A percentile compares a stretch with the other conserved stretches of the same genome.
Evolutionary conservation across 2,329 filamentous ascomycete species (phyloP).

Genomic region (Alternaria dauci): DNA sequence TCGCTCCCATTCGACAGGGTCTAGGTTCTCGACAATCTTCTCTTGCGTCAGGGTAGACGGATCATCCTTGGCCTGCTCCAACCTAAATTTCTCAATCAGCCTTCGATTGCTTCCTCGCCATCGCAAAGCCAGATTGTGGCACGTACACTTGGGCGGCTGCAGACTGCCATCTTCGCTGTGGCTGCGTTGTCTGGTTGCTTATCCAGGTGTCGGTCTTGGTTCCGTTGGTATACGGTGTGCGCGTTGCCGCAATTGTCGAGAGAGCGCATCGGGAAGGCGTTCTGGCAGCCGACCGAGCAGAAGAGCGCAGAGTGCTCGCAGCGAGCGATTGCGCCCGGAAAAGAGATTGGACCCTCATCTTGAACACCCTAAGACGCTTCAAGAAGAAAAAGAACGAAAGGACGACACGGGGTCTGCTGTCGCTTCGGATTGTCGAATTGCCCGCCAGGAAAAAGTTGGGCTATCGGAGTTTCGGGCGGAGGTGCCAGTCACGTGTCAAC

Average conservation of each 20-base stretch:
- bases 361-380: conserved; percentile 20
- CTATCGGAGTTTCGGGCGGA: conserved; percentile 32
- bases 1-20: conserved; percentile 78
- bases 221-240: conserved; percentile 40
- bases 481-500: conserved; percentile 35
- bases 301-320: conserved; percentile 39
- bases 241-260: conserved; percentile 43
- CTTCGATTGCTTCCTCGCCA: conserved; percentile 17
- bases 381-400: conserved; percentile 32
- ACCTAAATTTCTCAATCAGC: conserved; percentile 37
- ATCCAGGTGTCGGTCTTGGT: conserved; percentile 43
- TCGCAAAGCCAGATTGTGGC: not conserved
- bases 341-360: conserved; percentile 48
- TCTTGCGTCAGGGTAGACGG: conserved; percentile 67
- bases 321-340: conserved; percentile 46
- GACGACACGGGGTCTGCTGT: conserved; percentile 40
- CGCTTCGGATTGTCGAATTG: conserved; percentile 19
- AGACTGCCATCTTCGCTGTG: conserved; percentile 49
- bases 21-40: conserved; percentile 79
- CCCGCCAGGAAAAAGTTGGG: conserved; percentile 40
- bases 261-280: conserved; percentile 43
- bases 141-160: conserved; percentile 51
- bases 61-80: conserved; percentile 65
- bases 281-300: conserved; percentile 34
- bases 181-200: conserved; percentile 26